Evolutionary conservation across 495 filamentous ascomycete genomes (phyloP).

Genomic region (Lophiostoma macrostomum): DNA sequence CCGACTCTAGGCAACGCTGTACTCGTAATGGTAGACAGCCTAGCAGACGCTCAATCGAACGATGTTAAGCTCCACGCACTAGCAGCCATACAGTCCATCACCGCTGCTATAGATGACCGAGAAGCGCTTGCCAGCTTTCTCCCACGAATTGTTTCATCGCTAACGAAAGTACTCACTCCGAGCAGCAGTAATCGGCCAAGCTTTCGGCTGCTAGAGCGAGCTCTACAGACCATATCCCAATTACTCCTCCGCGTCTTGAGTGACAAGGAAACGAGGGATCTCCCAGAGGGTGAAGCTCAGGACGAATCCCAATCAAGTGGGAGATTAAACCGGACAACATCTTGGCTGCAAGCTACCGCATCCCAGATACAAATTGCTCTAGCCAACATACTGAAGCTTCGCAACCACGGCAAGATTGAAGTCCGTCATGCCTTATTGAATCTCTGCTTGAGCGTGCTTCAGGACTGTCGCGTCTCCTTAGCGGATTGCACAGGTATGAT

Average conservation of each 20-base stretch:
- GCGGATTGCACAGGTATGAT: conserved; percentile 65
- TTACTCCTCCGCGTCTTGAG: conserved; percentile 63
- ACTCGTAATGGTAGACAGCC: conserved; percentile 71
- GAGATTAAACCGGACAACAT: conserved; percentile 45
- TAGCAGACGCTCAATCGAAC: conserved; percentile 57
- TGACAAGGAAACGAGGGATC: conserved; percentile 53
- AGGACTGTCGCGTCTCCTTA: conserved; percentile 74
- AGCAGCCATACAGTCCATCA: conserved; percentile 59
- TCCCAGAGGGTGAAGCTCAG: conserved; percentile 32
- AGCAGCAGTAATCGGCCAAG: conserved; percentile 62
- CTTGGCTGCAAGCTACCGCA: conserved; percentile 81
- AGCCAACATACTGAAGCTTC: conserved; percentile 70
- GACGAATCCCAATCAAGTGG: conserved; percentile 15
- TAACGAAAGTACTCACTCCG: conserved; percentile 72
- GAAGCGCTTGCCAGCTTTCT: conserved; percentile 77
- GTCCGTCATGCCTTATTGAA: conserved; percentile 65
- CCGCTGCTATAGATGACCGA: conserved; percentile 61
- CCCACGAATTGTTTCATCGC: conserved; percentile 79
- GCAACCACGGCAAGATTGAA: conserved; percentile 68
- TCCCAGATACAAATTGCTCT: conserved; percentile 83
- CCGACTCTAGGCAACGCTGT: conserved; percentile 81
- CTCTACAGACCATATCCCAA: conserved; percentile 57
- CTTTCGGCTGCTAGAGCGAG: conserved; percentile 59
- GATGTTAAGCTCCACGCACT: conserved; percentile 66
- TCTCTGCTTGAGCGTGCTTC: conserved; percentile 70